Conservation (phyloP, 306 rosid genomes). For the Pyrus betulifolia region DNA sequence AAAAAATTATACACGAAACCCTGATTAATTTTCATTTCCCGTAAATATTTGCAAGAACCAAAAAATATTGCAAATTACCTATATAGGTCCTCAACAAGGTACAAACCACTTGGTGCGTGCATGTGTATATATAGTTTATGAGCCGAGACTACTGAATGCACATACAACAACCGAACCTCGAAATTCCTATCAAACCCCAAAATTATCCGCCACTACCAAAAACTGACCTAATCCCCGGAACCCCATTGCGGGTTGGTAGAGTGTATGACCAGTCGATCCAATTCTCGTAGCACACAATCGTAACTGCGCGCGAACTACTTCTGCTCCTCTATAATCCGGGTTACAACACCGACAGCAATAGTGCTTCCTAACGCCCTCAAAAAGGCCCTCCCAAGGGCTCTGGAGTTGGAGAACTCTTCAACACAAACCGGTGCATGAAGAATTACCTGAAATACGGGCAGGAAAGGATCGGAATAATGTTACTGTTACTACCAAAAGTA, state of each 20-base stretch:
- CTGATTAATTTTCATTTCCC: neutral
- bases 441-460: slow-evolving; percentile 43
- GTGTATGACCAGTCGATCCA: neutral
- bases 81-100: neutral
- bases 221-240: neutral
- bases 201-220: neutral
- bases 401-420: slow-evolving; percentile 55
- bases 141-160: neutral
- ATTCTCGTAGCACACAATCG: neutral
- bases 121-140: neutral
- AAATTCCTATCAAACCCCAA: neutral
- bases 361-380: slow-evolving; percentile 82
- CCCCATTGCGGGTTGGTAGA: neutral
- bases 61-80: neutral
- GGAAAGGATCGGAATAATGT: neutral
- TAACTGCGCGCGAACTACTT: slow-evolving; percentile 2
- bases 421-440: slow-evolving; percentile 73
- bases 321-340: slow-evolving; percentile 50
- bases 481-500: neutral
- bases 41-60: neutral
- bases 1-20: neutral
- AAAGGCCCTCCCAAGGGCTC: slow-evolving; percentile 80
- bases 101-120: neutral
- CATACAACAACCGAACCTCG: neutral
- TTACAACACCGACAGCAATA: slow-evolving; percentile 69